A percentile compares a stretch with the other conserved stretches of the same genome.
Conservation (phyloP, 106 monocot species). For the Iris macrosiphon region DNA sequence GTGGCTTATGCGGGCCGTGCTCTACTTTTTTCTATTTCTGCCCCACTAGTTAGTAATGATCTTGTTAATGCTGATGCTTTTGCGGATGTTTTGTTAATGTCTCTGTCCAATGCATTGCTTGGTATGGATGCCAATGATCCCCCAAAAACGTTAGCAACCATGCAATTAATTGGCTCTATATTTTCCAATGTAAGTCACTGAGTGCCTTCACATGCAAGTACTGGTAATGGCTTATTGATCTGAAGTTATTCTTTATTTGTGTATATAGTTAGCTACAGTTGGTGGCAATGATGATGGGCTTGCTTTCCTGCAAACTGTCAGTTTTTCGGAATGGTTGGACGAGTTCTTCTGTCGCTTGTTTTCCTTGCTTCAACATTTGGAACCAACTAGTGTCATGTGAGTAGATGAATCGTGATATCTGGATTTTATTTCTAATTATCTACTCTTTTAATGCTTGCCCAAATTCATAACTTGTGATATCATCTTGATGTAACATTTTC, state of each 20-base stretch:
- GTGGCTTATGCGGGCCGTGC: constrained; percentile 84
- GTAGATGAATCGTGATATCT: constrained; percentile 13
- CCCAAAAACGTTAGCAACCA: constrained; percentile 94
- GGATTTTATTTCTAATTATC: neutral
- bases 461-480: too few species aligned
- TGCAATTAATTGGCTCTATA: constrained; percentile 93
- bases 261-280: constrained; percentile 47
- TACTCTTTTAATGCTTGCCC: neutral
- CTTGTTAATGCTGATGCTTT: constrained; percentile 20
- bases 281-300: constrained; percentile 40
- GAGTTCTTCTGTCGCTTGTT: constrained; percentile 93
- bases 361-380: constrained; percentile 91
- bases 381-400: constrained; percentile 67
- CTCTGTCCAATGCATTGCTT: constrained; percentile 89
- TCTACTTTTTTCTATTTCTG: constrained; percentile 48
- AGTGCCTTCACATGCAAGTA: neutral
- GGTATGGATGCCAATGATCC: constrained; percentile 99
- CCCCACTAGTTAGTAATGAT: constrained; percentile 23
- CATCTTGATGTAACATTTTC: constrained; percentile 1
- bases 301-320: constrained; percentile 44
- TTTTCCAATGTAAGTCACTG: constrained; percentile 82
- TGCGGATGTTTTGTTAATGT: constrained; percentile 49
- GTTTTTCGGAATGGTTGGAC: constrained; percentile 93
- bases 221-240: neutral
- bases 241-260: constrained; percentile 7